These are phyloP conservation scores for Fraxinus pennsylvanica DNA, from an alignment of 257 asterid genomes.

Conservation along the genomic window DNA sequence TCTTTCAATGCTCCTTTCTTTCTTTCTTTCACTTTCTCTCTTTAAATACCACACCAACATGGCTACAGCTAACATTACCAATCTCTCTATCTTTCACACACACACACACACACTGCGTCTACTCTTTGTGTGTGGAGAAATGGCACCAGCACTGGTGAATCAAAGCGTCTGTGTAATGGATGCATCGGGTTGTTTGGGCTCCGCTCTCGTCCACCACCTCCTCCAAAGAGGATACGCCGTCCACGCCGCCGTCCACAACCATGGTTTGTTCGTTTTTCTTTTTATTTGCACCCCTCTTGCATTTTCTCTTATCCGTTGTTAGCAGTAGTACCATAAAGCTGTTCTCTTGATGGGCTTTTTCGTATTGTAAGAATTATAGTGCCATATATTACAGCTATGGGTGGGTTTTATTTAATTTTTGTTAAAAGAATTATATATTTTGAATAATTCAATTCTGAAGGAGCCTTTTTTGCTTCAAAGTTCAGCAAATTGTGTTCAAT, in stretches of 20 bases:
- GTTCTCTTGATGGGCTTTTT: neutral
- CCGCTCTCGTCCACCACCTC: slow-evolving; percentile 70
- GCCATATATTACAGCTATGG: neutral
- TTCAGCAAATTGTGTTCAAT: neutral
- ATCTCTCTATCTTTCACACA: neutral
- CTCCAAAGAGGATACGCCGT: slow-evolving; percentile 76
- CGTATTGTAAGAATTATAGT: neutral
- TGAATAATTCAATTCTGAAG: too few relatives aligned
- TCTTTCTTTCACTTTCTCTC: slow-evolving; percentile 21
- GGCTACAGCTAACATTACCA: neutral
- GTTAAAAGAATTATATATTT: neutral
- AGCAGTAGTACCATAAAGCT: neutral
- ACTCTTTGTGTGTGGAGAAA: slow-evolving; percentile 4
- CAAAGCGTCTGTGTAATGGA: slow-evolving; percentile 88
- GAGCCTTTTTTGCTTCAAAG: neutral
- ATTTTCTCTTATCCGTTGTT: neutral
- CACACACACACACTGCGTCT: neutral
- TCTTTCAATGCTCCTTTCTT: slow-evolving; percentile 43
- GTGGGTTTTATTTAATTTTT: neutral
- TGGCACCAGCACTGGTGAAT: slow-evolving; percentile 45
- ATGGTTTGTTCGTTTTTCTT: slow-evolving; percentile 33
- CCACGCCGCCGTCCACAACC: slow-evolving; percentile 77
- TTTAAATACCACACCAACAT: slow-evolving; percentile 29
- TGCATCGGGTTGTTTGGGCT: slow-evolving; percentile 72
- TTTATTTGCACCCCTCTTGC: too few relatives aligned